These are phyloP conservation scores for Fonsecaea nubica DNA, from an alignment of 2,329 filamentous ascomycete species.

Conservation along the genomic window DNA sequence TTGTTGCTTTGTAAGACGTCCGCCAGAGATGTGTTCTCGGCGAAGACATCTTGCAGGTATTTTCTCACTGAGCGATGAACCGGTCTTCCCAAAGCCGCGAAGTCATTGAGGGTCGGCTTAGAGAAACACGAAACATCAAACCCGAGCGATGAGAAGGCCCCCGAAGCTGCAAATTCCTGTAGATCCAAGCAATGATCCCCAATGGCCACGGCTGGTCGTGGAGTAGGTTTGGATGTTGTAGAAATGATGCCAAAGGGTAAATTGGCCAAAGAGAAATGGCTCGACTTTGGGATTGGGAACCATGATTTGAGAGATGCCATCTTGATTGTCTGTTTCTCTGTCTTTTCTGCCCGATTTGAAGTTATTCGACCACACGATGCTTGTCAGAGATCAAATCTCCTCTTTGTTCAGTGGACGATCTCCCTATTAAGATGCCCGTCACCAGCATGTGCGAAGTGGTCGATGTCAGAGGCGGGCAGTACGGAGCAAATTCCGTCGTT, in stretches of 20 bases:
- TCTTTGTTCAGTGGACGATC: constrained; percentile 10
- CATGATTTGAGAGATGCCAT: constrained; percentile 58
- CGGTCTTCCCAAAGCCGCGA: constrained; percentile 73
- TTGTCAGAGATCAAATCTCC: not conserved
- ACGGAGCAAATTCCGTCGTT: constrained; percentile 22
- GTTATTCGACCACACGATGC: not conserved
- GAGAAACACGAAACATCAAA: constrained; percentile 68
- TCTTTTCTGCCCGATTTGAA: not conserved
- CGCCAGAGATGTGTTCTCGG: constrained; percentile 64
- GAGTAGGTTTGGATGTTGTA: constrained; percentile 61
- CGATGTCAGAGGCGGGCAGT: constrained; percentile 2
- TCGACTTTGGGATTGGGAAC: constrained; percentile 65
- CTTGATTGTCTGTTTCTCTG: constrained; percentile 18
- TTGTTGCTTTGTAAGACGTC: constrained; percentile 69
- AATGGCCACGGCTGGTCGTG: constrained; percentile 73
- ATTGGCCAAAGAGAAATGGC: constrained; percentile 77
- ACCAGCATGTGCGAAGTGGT: not conserved
- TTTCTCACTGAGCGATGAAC: constrained; percentile 72
- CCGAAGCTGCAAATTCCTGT: constrained; percentile 63
- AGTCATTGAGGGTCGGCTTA: constrained; percentile 71
- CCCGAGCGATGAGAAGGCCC: constrained; percentile 66
- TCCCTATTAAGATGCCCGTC: constrained; percentile 4
- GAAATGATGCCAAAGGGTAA: constrained; percentile 85
- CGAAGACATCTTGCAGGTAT: constrained; percentile 72
- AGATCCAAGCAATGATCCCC: constrained; percentile 76